Percentiles rank a stretch among this genome's conserved stretches.
Evolutionary conservation across 1,139 yeast genomes (phyloP).

Genomic region (Diutina sp.): DNA sequence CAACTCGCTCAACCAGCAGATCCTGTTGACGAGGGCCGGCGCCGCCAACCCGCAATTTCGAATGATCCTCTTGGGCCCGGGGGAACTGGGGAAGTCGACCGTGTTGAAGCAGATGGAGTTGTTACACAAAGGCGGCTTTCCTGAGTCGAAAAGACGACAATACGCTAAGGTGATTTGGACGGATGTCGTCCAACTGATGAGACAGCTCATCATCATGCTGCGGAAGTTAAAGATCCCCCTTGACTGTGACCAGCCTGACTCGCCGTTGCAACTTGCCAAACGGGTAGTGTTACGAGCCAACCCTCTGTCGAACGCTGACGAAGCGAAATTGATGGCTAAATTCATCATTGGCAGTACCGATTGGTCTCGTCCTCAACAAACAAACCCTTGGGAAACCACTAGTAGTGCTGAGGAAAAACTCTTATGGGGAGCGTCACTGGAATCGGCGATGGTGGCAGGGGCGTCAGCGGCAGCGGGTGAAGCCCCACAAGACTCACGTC

Average conservation of each 20-base stretch:
- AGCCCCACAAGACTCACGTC: slow-evolving; percentile 5
- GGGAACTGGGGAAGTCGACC: slow-evolving; percentile 94
- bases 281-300: slow-evolving; percentile 24
- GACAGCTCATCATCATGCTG: slow-evolving; percentile 63
- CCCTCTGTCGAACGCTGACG: slow-evolving; percentile 30
- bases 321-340: slow-evolving; percentile 12
- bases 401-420: background rate
- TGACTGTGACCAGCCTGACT: slow-evolving; percentile 43
- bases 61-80: slow-evolving; percentile 75
- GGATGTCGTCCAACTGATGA: slow-evolving; percentile 84
- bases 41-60: slow-evolving; percentile 32
- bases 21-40: background rate
- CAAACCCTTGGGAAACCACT: background rate
- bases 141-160: slow-evolving; percentile 64
- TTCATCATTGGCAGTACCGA: background rate
- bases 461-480: background rate
- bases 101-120: slow-evolving; percentile 87
- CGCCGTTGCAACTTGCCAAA: slow-evolving; percentile 33
- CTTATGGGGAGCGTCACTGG: background rate
- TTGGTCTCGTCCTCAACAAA: background rate
- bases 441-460: background rate
- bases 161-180: slow-evolving; percentile 92
- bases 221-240: slow-evolving; percentile 45
- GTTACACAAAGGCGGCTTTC: slow-evolving; percentile 78
- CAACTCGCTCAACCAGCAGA: background rate